phyloP scores from a whole-genome alignment of 73 alveolate genomes.

The Diophrys appendiculata region DNA sequence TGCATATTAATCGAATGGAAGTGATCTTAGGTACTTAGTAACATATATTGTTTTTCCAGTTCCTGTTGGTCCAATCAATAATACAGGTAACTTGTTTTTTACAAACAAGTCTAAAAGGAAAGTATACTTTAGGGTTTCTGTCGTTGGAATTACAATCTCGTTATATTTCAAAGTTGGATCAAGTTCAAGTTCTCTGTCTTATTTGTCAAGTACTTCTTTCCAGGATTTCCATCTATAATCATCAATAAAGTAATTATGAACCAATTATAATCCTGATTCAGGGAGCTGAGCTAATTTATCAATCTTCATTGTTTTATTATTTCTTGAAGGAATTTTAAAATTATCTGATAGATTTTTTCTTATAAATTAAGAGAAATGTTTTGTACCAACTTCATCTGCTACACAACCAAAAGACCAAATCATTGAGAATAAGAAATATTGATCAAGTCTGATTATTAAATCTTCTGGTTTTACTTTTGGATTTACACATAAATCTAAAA shows the following conservation, averaged over 20 bases:
- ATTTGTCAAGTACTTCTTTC: slow-evolving; percentile 79
- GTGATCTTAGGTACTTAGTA: slow-evolving; percentile 65
- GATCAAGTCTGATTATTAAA: slow-evolving; percentile 80
- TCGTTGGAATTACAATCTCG: slow-evolving; percentile 84
- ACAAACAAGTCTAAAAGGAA: slow-evolving; percentile 69
- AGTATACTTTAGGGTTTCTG: slow-evolving; percentile 84
- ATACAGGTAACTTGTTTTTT: slow-evolving; percentile 67
- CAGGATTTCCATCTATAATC: slow-evolving; percentile 85
- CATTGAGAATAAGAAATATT: slow-evolving; percentile 79
- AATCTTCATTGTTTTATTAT: slow-evolving; percentile 64
- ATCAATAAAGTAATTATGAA: slow-evolving; percentile 73
- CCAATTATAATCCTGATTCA: slow-evolving; percentile 71
- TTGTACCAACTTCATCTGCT: slow-evolving; percentile 80
- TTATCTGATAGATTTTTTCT: slow-evolving; percentile 76
- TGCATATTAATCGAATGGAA: slow-evolving; percentile 49
- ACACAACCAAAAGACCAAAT: slow-evolving; percentile 94
- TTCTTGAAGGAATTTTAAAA: slow-evolving; percentile 83
- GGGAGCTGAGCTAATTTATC: slow-evolving; percentile 75
- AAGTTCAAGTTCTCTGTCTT: slow-evolving; percentile 63
- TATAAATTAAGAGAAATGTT: slow-evolving; percentile 86
- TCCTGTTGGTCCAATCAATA: slow-evolving; percentile 90
- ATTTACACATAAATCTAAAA: slow-evolving; percentile 45
- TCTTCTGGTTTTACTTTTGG: slow-evolving; percentile 70
- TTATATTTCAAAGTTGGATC: slow-evolving; percentile 74
- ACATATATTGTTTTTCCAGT: slow-evolving; percentile 85